A percentile compares a stretch with the other conserved stretches of the same genome.
These are phyloP conservation scores for Tolypocladium inflatum DNA, from an alignment of 2,329 filamentous ascomycete species.

Conservation along the genomic window DNA sequence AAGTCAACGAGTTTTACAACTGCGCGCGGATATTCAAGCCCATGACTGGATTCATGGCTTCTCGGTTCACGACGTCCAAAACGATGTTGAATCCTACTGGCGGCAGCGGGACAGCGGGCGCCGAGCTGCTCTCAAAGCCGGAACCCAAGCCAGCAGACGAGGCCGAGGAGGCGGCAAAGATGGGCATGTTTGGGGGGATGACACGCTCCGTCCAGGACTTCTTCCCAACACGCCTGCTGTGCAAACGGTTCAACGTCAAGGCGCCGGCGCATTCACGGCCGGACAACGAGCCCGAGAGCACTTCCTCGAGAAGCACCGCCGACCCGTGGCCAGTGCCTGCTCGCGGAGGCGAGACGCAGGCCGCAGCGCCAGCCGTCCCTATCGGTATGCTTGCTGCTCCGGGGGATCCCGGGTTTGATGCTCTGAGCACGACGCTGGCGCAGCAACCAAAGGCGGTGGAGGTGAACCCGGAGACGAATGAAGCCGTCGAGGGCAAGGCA, in stretches of 20 bases:
- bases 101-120: slow-evolving; percentile 5
- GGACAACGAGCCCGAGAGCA: slow-evolving; percentile 28
- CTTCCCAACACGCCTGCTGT: slow-evolving; percentile 74
- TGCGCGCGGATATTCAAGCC: slow-evolving; percentile 74
- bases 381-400: not conserved
- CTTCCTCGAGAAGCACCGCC: not conserved
- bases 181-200: slow-evolving; percentile 90
- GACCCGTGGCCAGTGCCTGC: not conserved
- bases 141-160: slow-evolving; percentile 46
- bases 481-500: slow-evolving; percentile 54
- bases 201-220: slow-evolving; percentile 67
- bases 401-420: not conserved
- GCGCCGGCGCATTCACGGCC: slow-evolving; percentile 59
- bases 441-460: slow-evolving; percentile 9
- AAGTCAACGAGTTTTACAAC: slow-evolving; percentile 65
- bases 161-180: slow-evolving; percentile 73
- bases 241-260: slow-evolving; percentile 87
- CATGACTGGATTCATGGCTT: slow-evolving; percentile 86
- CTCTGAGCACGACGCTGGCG: not conserved
- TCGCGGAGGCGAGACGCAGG: not conserved
- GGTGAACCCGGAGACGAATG: slow-evolving; percentile 65
- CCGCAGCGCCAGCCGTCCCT: not conserved
- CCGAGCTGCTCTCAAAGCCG: slow-evolving; percentile 18
- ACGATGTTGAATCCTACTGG: slow-evolving; percentile 24
- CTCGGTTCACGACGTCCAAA: slow-evolving; percentile 73